Evolutionary conservation across 768 basidiomycete species (phyloP), one percentile per base, ranked within the genome.

Genomic region (Lentinula sp.): DNA sequence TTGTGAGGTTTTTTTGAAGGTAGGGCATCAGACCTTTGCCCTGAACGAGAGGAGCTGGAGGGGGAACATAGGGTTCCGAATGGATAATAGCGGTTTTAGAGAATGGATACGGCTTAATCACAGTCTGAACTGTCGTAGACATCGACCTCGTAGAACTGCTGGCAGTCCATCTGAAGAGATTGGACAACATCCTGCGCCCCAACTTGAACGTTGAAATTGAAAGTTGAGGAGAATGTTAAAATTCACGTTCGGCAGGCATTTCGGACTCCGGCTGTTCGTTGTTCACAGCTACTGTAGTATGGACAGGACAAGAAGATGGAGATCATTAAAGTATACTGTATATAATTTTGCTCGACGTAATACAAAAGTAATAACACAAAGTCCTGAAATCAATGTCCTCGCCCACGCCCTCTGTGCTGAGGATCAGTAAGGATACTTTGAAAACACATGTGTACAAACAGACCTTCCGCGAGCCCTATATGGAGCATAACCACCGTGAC

Each of bases 1-100:
- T 80, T 35, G 82, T 84, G 6, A 89, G 80, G 10, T 81, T 83
- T 70, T 85, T 81, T 57, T 79, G 79, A 61, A 95, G 77, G 72
- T 90, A 82, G 35, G 82, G 75, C 88, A 94, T 91, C 57, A 94
- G 79, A 45, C 90, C 90, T 74, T 86, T 89, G 71, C 92, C 92
- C 62, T 80, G 78, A 6, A 45, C 16, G 31, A 58, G 28, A 37
- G 79, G 70, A 45, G 74, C 75, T 11, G 79, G 70, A 13, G 82
- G 76, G 28, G 76, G 67, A 42, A 75, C 67, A 51, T 76, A 68
- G 8, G 83, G 77, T 31, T 77, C 70, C 0, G 82, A 74, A 18
- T 78, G 80, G 34, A 84, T 74, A 37, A 88, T 76, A 35, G 84
- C 89, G 10, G 78, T 79, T 68, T 83, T 87, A 32, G 91, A 89